Evolutionary conservation across 257 asterid genomes (phyloP).

Genomic region (Solanum chiquidenum): DNA sequence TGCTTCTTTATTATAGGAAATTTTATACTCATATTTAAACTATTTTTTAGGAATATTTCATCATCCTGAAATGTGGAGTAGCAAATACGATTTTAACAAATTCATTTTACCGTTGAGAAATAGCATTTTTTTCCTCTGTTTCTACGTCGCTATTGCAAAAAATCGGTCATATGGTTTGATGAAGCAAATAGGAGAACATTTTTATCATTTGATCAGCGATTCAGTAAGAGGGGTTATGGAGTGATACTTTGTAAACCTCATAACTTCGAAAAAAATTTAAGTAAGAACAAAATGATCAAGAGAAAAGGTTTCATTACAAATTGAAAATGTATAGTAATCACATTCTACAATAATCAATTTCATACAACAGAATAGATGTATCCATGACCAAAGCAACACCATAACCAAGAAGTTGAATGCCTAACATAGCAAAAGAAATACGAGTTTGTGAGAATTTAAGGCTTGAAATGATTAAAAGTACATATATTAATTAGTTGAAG

Average conservation of each 20-base stretch:
- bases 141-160: rapidly evolving
- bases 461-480: background rate
- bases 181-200: background rate
- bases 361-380: background rate
- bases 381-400: background rate
- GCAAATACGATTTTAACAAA: background rate
- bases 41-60: background rate
- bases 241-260: background rate
- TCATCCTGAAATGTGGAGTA: background rate
- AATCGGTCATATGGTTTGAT: rapidly evolving
- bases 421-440: background rate
- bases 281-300: background rate
- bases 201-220: background rate
- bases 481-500: background rate
- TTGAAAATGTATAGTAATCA: background rate
- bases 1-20: background rate
- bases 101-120: background rate
- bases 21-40: background rate
- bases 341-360: background rate
- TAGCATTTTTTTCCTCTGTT: no score
- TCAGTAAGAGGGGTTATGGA: background rate
- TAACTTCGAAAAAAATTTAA: background rate
- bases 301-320: background rate
- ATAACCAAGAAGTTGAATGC: background rate
- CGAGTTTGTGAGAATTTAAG: background rate